These are phyloP conservation scores for Colletotrichum orbiculare DNA, from an alignment of 2,329 filamentous ascomycete species.

Conservation along the genomic window DNA sequence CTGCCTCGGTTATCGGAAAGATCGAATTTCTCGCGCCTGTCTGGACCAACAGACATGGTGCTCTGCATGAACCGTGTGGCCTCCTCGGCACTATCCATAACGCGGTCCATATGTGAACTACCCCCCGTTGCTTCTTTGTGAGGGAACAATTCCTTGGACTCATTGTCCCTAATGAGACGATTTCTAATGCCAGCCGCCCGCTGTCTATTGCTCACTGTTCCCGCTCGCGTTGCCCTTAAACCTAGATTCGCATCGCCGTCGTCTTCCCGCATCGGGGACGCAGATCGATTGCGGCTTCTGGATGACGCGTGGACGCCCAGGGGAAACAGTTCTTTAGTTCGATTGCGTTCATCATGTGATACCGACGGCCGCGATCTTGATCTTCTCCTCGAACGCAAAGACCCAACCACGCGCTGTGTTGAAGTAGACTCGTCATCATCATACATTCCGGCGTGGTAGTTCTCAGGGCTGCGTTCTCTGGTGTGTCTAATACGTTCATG, in stretches of 20 bases:
- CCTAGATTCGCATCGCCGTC: slow-evolving; percentile 55
- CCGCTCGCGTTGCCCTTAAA: slow-evolving; percentile 38
- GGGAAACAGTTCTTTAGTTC: slow-evolving; percentile 74
- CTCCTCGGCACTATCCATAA: slow-evolving; percentile 36
- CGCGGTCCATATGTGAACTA: slow-evolving; percentile 50
- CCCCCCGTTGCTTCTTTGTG: slow-evolving; percentile 45
- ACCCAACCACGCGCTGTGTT: slow-evolving; percentile 41
- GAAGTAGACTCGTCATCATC: slow-evolving; percentile 71
- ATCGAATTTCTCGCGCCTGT: slow-evolving; percentile 50
- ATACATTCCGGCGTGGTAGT: slow-evolving; percentile 83
- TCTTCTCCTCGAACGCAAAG: slow-evolving; percentile 49
- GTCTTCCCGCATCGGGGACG: slow-evolving; percentile 59
- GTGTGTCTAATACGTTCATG: slow-evolving; percentile 53
- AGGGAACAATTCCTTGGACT: slow-evolving; percentile 54
- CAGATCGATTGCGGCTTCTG: slow-evolving; percentile 58
- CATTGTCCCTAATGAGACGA: slow-evolving; percentile 45
- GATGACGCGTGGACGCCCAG: slow-evolving; percentile 41
- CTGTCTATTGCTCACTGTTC: slow-evolving; percentile 47
- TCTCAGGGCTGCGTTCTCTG: slow-evolving; percentile 58
- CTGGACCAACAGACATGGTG: slow-evolving; percentile 41
- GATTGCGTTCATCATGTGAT: slow-evolving; percentile 51
- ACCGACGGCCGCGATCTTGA: slow-evolving; percentile 39
- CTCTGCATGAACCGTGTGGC: slow-evolving; percentile 41
- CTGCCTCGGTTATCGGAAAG: slow-evolving; percentile 70
- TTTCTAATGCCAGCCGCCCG: slow-evolving; percentile 49